Conservation (phyloP, 148 eudicot genomes). For the Limonium bicolor region DNA sequence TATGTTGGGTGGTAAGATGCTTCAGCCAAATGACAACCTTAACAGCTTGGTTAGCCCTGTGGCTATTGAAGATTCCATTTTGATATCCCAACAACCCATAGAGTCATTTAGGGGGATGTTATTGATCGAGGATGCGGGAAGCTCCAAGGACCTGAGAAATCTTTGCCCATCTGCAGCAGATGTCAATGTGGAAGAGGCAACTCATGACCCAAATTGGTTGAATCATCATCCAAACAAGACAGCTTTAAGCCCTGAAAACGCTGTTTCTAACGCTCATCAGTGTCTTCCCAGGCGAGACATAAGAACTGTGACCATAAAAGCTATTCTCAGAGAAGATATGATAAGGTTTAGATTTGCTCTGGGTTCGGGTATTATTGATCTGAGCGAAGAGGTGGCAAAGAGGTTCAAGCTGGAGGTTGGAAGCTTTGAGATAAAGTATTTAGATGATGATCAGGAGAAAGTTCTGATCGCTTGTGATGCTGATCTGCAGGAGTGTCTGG, state of each 20-base stretch:
- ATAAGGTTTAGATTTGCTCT: conserved; percentile 53
- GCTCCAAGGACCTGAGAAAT: conserved; percentile 54
- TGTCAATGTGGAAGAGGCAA: conserved; percentile 20
- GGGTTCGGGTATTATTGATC: conserved; percentile 30
- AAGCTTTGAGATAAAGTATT: conserved; percentile 66
- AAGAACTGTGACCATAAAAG: conserved; percentile 61
- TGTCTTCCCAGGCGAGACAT: conserved; percentile 33
- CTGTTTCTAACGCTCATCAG: no score
- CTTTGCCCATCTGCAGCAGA: conserved; percentile 25
- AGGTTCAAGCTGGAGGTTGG: conserved; percentile 69
- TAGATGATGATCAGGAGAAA: conserved; percentile 81
- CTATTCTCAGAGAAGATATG: conserved; percentile 64
- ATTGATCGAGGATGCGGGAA: conserved; percentile 50
- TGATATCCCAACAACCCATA: no score
- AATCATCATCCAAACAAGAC: conserved; percentile 12
- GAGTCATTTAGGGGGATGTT: conserved; percentile 34
- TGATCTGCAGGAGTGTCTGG: conserved; percentile 62
- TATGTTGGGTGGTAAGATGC: conserved; percentile 7
- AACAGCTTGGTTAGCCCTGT: conserved; percentile 17
- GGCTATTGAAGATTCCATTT: no score
- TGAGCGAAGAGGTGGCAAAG: conserved; percentile 61
- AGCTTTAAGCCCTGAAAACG: conserved; percentile 9
- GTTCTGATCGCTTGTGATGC: conserved; percentile 59
- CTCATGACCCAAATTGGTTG: conserved; percentile 12
- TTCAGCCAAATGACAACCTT: conserved; percentile 21